Base-by-base conservation (phyloP, 2,329 filamentous ascomycete genomes). In the Sporothrix dimorphospora region DNA sequence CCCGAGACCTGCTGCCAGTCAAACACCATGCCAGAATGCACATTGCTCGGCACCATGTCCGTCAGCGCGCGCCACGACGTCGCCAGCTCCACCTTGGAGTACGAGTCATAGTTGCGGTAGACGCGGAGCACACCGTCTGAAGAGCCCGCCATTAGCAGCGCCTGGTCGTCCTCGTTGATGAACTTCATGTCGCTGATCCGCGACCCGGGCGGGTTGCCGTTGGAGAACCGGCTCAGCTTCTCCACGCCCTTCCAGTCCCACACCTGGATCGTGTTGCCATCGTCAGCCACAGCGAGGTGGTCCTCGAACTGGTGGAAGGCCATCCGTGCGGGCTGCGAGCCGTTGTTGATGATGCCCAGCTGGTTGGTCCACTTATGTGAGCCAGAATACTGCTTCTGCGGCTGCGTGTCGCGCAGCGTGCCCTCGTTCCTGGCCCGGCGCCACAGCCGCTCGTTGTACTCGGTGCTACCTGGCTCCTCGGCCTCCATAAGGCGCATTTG, bases 1-100 rank as follows among this genome's bases (percentile, higher is more conserved):
- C 96, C 96, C 76, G 94, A 93, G n/a, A 97, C 94, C 82, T 99
- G 96, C 80, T 98, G 95, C 96, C 96, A 99, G 80, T 99, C 95
- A 79, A 98, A 97, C 34, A 98, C 95, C 82, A 99, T 91, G 27
- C 96, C 96, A 1, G 94, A 94, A 80, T 97, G 97, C 78, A 94
- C 92, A 78, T 95, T 97, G 80, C 93, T 97, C 4, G 94, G 94
- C 6, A 98, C 92, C 79, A 98, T 92, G 81, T 99, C 94, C 14
- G 94, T 97, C 73, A 99, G 83, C 4, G 96, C 96, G 63, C 96
- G 90, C 89, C 97, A 98, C 21, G 94, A 89, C 0, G 95, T 94
- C 3, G 97, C 94, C 40, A 99, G 88, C 81, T 97, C 92, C 38
- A 96, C 91, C 69, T 90, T 87, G 74, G 87, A 87, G 63, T 91